Percentiles rank a stretch among this genome's conserved stretches.
These are phyloP conservation scores for Irpex sp. DNA, from an alignment of 1,284 basidiomycete genomes.

Conservation along the genomic window DNA sequence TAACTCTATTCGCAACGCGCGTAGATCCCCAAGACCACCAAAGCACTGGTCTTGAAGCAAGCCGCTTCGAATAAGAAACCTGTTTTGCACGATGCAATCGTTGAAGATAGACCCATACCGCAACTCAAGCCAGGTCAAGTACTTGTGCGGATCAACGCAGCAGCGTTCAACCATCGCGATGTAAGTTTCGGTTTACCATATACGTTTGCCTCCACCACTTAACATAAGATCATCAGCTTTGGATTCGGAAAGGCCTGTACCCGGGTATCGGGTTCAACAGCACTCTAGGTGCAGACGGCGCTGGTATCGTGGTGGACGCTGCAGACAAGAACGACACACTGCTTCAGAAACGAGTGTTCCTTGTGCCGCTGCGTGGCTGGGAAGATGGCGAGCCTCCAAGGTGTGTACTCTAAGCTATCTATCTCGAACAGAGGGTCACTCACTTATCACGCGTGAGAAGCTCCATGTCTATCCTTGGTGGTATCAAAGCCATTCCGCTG, in stretches of 20 bases:
- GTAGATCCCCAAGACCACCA: slow-evolving; percentile 19
- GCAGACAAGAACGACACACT: slow-evolving; percentile 47
- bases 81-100: slow-evolving; percentile 45
- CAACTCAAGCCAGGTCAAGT: slow-evolving; percentile 50
- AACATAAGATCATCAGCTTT: slow-evolving; percentile 40
- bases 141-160: slow-evolving; percentile 62
- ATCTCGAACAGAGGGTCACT: not conserved
- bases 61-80: slow-evolving; percentile 26
- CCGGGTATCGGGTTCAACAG: slow-evolving; percentile 58
- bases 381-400: slow-evolving; percentile 47
- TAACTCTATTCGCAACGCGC: not conserved
- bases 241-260: slow-evolving; percentile 70
- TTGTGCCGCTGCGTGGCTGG: slow-evolving; percentile 76
- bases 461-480: slow-evolving; percentile 47
- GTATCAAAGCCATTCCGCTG: slow-evolving; percentile 40
- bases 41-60: slow-evolving; percentile 38
- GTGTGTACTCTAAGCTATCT: slow-evolving; percentile 33
- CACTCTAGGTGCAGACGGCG: slow-evolving; percentile 70
- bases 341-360: slow-evolving; percentile 64
- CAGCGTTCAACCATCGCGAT: slow-evolving; percentile 77
- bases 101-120: slow-evolving; percentile 45
- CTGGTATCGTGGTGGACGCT: slow-evolving; percentile 63
- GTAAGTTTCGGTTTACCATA: slow-evolving; percentile 35
- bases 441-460: not conserved
- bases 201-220: too few relatives aligned